Percentiles rank a stretch among this genome's conserved stretches.
Conservation (phyloP, 2,329 filamentous ascomycete species). For the Alternaria sp. region DNA sequence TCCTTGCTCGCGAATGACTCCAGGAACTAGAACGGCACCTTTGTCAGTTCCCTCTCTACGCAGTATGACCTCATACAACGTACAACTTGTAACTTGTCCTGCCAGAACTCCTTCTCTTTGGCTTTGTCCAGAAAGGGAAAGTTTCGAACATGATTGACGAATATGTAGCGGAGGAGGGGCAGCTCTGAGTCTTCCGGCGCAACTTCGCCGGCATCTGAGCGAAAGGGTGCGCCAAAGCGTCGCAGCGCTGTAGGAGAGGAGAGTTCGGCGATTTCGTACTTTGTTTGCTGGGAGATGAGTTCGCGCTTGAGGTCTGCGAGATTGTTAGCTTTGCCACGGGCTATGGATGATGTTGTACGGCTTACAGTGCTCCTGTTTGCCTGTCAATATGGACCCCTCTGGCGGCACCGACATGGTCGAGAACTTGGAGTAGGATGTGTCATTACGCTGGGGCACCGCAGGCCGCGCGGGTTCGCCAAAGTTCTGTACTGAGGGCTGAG, state of each 20-base stretch:
- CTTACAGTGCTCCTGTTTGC: slow-evolving; percentile 97
- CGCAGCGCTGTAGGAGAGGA: slow-evolving; percentile 94
- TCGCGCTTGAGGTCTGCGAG: slow-evolving; percentile 88
- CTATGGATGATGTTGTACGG: slow-evolving; percentile 1
- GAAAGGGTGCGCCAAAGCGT: slow-evolving; percentile 94
- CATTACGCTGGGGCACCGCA: slow-evolving; percentile 23
- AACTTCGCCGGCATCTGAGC: slow-evolving; percentile 89
- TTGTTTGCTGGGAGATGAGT: slow-evolving; percentile 86
- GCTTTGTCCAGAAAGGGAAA: slow-evolving; percentile 98
- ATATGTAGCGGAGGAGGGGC: slow-evolving; percentile 93
- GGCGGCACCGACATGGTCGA: slow-evolving; percentile 57
- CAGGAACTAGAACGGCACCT: slow-evolving; percentile 69
- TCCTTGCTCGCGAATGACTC: slow-evolving; percentile 97
- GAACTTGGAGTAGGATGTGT: slow-evolving; percentile 45
- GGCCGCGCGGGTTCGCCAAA: slow-evolving; percentile 32
- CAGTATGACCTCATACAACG: slow-evolving; percentile 48
- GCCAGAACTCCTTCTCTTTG: slow-evolving; percentile 99
- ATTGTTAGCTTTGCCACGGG: slow-evolving; percentile 9
- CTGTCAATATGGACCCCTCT: slow-evolving; percentile 73
- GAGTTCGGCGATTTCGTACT: slow-evolving; percentile 88
- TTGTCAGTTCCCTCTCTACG: slow-evolving; percentile 23
- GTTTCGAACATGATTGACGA: slow-evolving; percentile 96
- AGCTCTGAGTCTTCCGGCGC: slow-evolving; percentile 92
- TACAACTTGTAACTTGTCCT: slow-evolving; percentile 94
- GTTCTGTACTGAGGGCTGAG: slow-evolving; percentile 25